Evolutionary conservation across 768 basidiomycete species (phyloP), one percentile per base, ranked within the genome.

Genomic region (Tulasnella sp.): DNA sequence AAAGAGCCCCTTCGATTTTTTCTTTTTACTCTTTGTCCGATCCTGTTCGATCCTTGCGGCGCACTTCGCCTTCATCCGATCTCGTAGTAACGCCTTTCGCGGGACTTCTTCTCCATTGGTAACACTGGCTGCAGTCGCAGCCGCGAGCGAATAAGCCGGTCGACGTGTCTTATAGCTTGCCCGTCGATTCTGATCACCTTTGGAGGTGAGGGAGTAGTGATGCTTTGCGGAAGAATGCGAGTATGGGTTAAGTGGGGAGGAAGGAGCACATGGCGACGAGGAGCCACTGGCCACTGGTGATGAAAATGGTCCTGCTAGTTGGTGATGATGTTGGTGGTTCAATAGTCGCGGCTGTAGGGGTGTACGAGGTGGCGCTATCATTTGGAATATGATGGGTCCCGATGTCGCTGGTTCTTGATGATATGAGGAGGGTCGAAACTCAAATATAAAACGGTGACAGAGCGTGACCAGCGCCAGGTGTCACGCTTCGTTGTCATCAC

Each of bases 1-100:
- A 12, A 46, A 38, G 2, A 41, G 30, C 9, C 44, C 29, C 45
- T 48, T 48, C 24, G 21, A 25, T 19, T 38, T 41, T 45, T 34
- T 51, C 30, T 53, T 24, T 29, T 30, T 12, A 24, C 22, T 41
- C 19, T 53, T 62, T 22, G 27, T 17, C 19, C 61, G 30, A 53
- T 62, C 61, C 29, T 51, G 38, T 22, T 42, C 41, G n/a, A 56
- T 41, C 10, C 61, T 44, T 22, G 22, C 59, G 2, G 49, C 59
- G 42, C 57, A 62, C 49, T 62, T 59, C 15, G 30, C 44, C 17
- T 38, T 50, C 27, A 62, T 49, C 31, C 51, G 49, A 25, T 62
- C 61, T 5, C 61, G 60, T 27, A 53, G 31, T 27, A 62, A 42
- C 24, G 62, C 60, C 24, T 60, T 61, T 11, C 43, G 41, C 11